Base-by-base conservation (phyloP, 2,329 filamentous ascomycete species). In the Botrytis aclada region DNA sequence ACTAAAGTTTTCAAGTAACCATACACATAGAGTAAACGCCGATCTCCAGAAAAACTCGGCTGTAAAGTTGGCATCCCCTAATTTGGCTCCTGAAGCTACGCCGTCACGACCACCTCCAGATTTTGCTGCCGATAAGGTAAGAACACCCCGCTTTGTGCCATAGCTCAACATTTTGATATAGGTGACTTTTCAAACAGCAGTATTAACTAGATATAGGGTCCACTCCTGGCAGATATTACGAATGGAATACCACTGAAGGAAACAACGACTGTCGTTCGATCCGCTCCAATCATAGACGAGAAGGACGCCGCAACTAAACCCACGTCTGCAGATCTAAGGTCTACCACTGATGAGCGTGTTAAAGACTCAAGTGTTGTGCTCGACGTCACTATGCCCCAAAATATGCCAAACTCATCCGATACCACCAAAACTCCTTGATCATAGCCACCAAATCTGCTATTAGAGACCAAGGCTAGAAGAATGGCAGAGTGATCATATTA, bases 1-100 rank as follows among this genome's bases (percentile, higher is more conserved):
- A 4, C 73, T 82, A 69, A 80, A 80, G 43, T n/a, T 81, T 20
- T 79, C 77, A 3, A 76, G 78, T 41, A 78, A 80, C 51, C 81
- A 81, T 67, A 72, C 76, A 14, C 70, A 76, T 25, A 77, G 79
- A 66, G 77, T 79, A 8, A 80, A 78, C 25, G 76, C 77, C 34
- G 69, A 71, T 14, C 65, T 80, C 9, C 75, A 75, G 34, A 75
- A 74, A 62, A 56, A 61, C 18, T 56, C 65, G 18, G 62, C 39
- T 2, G 70, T 66, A 51, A 64, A 51, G 29, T 54, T 43, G 25
- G n/a, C 54, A 47, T 5, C 32, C 6, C 4, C 58, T 12, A 22
- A 25, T 37, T 8, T 60, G 39, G 32, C 39, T 25, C 10, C 41
- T 32, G 47, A 34, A 66, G 22, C 14, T 37, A 32, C n/a, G 32